Percentiles rank a stretch among this genome's conserved stretches.
These are phyloP conservation scores for Nephelium lappaceum DNA, from an alignment of 345 rosid species.

Conservation along the genomic window DNA sequence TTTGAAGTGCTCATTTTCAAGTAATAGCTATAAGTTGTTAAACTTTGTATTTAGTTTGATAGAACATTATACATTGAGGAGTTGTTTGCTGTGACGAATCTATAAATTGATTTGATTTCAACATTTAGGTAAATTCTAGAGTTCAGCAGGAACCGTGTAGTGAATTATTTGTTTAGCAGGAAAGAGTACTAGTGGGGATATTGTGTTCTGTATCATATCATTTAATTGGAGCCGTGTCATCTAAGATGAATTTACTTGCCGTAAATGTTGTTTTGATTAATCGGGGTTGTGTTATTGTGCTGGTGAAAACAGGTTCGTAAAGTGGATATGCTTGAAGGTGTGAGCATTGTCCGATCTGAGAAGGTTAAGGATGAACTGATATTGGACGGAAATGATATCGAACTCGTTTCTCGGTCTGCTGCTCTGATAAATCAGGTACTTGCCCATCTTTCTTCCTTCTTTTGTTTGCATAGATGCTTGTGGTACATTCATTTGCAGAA, in stretches of 20 bases:
- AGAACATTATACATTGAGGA: not conserved
- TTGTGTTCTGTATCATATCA: too few relatives aligned
- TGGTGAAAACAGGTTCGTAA: constrained; percentile 42
- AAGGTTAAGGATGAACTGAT: constrained; percentile 54
- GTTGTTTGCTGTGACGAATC: not conserved
- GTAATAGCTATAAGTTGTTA: too few relatives aligned
- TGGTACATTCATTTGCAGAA: too few relatives aligned
- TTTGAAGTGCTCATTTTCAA: not conserved
- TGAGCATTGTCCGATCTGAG: constrained; percentile 45
- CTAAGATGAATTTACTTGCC: not conserved
- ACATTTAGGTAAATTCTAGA: not conserved
- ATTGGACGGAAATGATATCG: constrained; percentile 52
- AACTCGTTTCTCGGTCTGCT: constrained; percentile 48
- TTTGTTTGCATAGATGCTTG: not conserved
- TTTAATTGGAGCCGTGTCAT: too few relatives aligned
- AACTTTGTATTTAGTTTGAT: not conserved
- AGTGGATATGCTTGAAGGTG: constrained; percentile 56
- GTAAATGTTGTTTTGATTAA: not conserved
- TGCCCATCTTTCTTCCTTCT: too few relatives aligned
- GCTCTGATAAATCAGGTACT: constrained; percentile 56
- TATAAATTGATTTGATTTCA: not conserved
- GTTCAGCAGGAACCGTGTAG: not conserved
- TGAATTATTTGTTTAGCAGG: too few relatives aligned
- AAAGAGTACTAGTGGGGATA: too few relatives aligned
- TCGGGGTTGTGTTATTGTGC: not conserved